A percentile compares a stretch with the other conserved stretches of the same genome.
phyloP scores from a whole-genome alignment of 805 yeast species.

The Metschnikowia vanudenii region DNA sequence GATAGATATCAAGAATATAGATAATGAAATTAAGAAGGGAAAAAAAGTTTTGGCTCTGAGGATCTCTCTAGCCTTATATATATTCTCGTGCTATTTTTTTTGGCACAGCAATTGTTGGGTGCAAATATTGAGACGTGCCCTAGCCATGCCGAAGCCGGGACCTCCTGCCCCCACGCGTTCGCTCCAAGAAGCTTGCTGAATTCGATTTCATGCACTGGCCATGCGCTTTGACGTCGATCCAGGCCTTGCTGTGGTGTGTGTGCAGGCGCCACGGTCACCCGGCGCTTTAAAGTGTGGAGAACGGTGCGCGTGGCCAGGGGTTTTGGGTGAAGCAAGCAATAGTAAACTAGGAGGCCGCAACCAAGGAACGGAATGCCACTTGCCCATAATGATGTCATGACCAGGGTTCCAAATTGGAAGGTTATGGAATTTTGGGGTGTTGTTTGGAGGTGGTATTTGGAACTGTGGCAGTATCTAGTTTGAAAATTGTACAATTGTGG shows the following conservation, averaged over 20 bases:
- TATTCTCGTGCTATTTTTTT: too few relatives aligned
- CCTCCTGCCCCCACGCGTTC: not conserved
- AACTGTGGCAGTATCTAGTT: too few relatives aligned
- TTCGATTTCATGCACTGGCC: not conserved
- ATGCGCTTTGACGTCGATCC: not conserved
- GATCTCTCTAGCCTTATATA: too few relatives aligned
- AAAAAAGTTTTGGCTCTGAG: too few relatives aligned
- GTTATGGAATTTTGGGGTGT: too few relatives aligned
- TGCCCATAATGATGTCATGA: too few relatives aligned
- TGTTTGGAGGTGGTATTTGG: too few relatives aligned
- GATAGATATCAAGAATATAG: not conserved
- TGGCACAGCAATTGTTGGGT: slow-evolving; percentile 11
- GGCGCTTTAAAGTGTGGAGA: not conserved
- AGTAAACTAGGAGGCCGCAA: not conserved
- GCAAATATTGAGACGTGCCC: slow-evolving; percentile 7
- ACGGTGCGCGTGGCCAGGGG: not conserved
- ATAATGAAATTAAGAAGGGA: too few relatives aligned
- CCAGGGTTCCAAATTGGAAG: too few relatives aligned
- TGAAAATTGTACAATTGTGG: too few relatives aligned
- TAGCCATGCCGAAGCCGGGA: not conserved
- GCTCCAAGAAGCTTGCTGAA: not conserved
- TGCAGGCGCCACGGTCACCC: not conserved
- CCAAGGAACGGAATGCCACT: too few relatives aligned
- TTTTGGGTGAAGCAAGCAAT: not conserved
- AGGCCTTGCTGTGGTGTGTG: not conserved